A percentile compares a stretch with the other conserved stretches of the same genome.
These are phyloP conservation scores for Sphagnum tenellum DNA, from an alignment of 225 moss, liverwort and hornwort species.

Conservation along the genomic window DNA sequence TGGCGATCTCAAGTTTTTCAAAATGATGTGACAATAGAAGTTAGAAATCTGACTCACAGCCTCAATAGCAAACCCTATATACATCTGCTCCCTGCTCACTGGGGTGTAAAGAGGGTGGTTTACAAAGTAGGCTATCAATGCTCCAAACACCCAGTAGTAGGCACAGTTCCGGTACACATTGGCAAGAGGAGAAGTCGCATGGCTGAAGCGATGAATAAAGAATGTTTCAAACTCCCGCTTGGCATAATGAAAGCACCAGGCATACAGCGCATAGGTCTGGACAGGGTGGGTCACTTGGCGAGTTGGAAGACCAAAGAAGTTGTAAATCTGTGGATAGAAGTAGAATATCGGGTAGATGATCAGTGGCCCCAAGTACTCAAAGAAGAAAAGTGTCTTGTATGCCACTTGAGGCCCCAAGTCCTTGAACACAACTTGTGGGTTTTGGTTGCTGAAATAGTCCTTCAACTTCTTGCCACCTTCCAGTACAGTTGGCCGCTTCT, in stretches of 20 bases:
- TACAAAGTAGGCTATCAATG: constrained; percentile 69
- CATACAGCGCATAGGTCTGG: constrained; percentile 63
- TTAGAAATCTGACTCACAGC: constrained; percentile 51
- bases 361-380: constrained; percentile 80
- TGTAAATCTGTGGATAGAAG: constrained; percentile 55
- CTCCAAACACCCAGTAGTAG: constrained; percentile 78
- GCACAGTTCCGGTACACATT: constrained; percentile 72
- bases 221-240: constrained; percentile 72
- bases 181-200: constrained; percentile 52
- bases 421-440: constrained; percentile 61
- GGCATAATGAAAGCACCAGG: constrained; percentile 60
- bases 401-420: constrained; percentile 79
- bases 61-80: constrained; percentile 43
- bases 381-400: constrained; percentile 59
- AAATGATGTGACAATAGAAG: constrained; percentile 65
- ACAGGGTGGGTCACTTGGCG: constrained; percentile 28
- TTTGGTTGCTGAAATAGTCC: constrained; percentile 42
- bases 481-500: constrained; percentile 33
- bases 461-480: constrained; percentile 55
- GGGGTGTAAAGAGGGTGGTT: constrained; percentile 73
- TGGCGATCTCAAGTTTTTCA: constrained; percentile 45
- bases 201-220: constrained; percentile 72
- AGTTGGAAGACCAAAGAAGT: constrained; percentile 41
- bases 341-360: constrained; percentile 76
- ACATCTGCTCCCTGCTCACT: constrained; percentile 53